A percentile compares a stretch with the other conserved stretches of the same genome.
phyloP scores from a whole-genome alignment of 768 basidiomycete species.

The Suillus subalutaceus region DNA sequence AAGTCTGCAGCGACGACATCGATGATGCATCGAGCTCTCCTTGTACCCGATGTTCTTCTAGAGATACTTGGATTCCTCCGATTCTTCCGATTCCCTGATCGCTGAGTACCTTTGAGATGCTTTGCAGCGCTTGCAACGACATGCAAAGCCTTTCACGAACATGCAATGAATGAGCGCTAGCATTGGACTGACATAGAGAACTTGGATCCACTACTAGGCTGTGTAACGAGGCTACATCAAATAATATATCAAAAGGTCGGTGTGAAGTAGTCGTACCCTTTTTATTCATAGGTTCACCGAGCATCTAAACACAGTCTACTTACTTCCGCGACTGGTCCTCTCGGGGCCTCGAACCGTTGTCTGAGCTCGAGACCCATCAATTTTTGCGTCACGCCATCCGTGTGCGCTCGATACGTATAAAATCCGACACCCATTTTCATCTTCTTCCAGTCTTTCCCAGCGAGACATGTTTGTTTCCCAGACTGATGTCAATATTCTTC shows the following conservation, averaged over 20 bases:
- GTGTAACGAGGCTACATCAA: background rate
- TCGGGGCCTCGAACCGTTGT: background rate
- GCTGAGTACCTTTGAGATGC: too few relatives aligned
- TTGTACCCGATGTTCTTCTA: too few relatives aligned
- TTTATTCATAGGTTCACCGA: background rate
- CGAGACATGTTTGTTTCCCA: background rate
- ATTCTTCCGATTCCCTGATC: too few relatives aligned
- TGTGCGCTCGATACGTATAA: background rate
- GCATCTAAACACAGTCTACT: background rate
- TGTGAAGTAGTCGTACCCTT: too few relatives aligned
- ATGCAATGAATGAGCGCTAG: background rate
- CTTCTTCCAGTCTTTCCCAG: background rate
- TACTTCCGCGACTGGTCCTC: too few relatives aligned
- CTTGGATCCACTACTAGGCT: background rate
- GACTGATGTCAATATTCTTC: background rate
- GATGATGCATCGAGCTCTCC: too few relatives aligned
- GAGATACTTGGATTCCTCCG: too few relatives aligned
- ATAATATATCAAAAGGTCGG: too few relatives aligned
- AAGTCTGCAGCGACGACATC: too few relatives aligned
- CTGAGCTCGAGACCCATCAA: background rate
- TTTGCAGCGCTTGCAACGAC: background rate
- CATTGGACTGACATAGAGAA: background rate
- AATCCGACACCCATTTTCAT: background rate
- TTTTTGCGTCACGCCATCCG: background rate
- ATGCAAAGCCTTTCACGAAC: conserved; percentile 1